Evolutionary conservation across 2,329 filamentous ascomycete species (phyloP), one percentile per base, ranked within the genome.

Genomic region (Scytalidium sp.): DNA sequence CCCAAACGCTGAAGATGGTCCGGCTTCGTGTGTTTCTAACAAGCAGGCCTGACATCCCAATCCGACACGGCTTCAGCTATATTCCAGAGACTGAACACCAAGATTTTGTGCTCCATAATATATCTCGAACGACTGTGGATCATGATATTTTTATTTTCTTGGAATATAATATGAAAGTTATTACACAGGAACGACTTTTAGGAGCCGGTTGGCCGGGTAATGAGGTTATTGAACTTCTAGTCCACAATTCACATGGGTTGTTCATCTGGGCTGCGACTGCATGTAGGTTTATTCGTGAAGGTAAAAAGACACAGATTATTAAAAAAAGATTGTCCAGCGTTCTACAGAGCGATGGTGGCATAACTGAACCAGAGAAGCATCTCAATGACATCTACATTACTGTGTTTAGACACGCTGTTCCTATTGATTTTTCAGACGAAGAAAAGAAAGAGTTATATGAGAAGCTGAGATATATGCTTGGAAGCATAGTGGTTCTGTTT

Each of bases 61-160:
- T 64, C 25, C 53, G 52, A 19, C 29, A 48, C 36, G 55, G 54
- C 2, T 56, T 64, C 39, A 2, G n/a, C n/a, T 7, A 42, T 3
- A 55, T 61, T 3, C 46, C 43, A 21, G 41, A 52, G n/a, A 32
- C 13, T 8, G 29, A 47, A 41, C 47, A 61, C 46, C 51, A 54
- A 10, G 57, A 62, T 43, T 56, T 62, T 41, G 48, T 58, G 3
- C 57, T 65, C 32, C 32, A 36, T 15, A 36, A 36, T 13, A 27
- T 27, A 27, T 13, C 7, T 7, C 13, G 7, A 7, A 11, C 50
- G 13, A 58, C 54, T 17, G 56, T 66, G n/a, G 53, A 62, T 19
- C 50, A 58, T 20, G 64, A 68, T 36, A 64, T 68, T 19, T 45
- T 39, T 21, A 11, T 55, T 3, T 64, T 56, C 49, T 36, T 65